Conservation (phyloP, 1,139 yeast species). For the Yueomyces sp. region DNA sequence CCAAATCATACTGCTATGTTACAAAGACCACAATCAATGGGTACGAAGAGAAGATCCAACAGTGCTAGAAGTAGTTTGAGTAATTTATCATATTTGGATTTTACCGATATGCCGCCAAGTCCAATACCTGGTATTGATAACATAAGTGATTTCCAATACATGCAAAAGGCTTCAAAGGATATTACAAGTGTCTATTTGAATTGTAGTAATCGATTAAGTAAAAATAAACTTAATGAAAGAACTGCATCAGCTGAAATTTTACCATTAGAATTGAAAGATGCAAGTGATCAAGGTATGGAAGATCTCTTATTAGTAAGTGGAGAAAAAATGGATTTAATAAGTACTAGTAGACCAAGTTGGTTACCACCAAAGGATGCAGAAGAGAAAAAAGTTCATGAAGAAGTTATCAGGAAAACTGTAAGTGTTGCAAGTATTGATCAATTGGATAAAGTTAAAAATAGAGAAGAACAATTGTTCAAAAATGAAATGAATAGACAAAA, state of each 20-base stretch:
- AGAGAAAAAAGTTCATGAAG: conserved; percentile 31
- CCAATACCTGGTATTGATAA: conserved; percentile 26
- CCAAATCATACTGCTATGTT: background rate
- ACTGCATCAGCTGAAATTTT: conserved; percentile 23
- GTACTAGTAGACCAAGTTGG: conserved; percentile 37
- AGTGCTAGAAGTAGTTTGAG: background rate
- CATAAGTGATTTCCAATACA: conserved; percentile 20
- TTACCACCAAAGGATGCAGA: conserved; percentile 33
- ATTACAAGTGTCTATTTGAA: conserved; percentile 30
- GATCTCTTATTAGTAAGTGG: conserved; percentile 34
- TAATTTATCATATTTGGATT: conserved; percentile 2
- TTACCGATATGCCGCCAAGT: conserved; percentile 24
- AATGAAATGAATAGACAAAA: conserved; percentile 23
- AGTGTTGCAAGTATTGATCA: conserved; percentile 25
- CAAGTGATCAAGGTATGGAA: conserved; percentile 30
- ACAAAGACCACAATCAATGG: background rate
- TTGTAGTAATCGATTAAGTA: conserved; percentile 25
- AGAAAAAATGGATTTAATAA: conserved; percentile 29
- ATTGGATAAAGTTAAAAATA: conserved; percentile 19
- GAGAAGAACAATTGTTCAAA: conserved; percentile 18
- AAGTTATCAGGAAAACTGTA: conserved; percentile 28
- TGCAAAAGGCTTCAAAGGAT: conserved; percentile 28
- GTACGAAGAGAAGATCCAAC: background rate
- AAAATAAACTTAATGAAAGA: conserved; percentile 26
- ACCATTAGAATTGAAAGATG: conserved; percentile 25